phyloP scores from a whole-genome alignment of 2,329 filamentous ascomycete species.

The Microcyclospora tardicrescens region DNA sequence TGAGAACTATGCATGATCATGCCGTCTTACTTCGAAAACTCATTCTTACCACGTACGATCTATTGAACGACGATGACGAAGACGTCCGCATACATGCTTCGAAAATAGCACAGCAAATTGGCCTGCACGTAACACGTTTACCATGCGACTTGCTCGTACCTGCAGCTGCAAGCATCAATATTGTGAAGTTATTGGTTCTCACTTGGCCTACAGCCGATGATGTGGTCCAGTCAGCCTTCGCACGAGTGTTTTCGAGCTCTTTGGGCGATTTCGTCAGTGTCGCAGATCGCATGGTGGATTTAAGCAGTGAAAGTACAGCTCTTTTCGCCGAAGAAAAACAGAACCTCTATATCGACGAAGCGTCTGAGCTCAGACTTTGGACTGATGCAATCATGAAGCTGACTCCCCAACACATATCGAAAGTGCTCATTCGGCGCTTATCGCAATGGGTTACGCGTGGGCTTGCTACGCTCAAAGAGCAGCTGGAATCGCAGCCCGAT shows the following conservation, averaged over 20 bases:
- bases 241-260: constrained; percentile 4
- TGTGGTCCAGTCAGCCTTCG: constrained; percentile 7
- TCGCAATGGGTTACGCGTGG: constrained; percentile 40
- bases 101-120: too few relatives aligned
- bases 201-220: constrained; percentile 6
- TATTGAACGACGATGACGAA: constrained; percentile 81
- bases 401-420: constrained; percentile 12
- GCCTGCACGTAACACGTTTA: too few relatives aligned
- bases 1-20: constrained; percentile 1
- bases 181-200: constrained; percentile 22
- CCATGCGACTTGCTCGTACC: constrained; percentile 26
- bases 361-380: constrained; percentile 63
- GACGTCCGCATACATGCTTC: constrained; percentile 58
- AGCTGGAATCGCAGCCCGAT: constrained; percentile 34
- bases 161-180: constrained; percentile 33
- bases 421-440: constrained; percentile 12
- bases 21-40: constrained; percentile 15
- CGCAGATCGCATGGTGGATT: constrained; percentile 4
- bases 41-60: constrained; percentile 57
- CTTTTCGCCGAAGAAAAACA: constrained; percentile 85
- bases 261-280: constrained; percentile 8
- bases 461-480: constrained; percentile 30
- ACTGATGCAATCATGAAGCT: constrained; percentile 34
- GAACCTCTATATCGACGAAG: constrained; percentile 82
- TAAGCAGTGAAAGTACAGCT: constrained; percentile 41